Evolutionary conservation across 2,329 filamentous ascomycete species (phyloP).

Genomic region (Lizonia empirigonia): DNA sequence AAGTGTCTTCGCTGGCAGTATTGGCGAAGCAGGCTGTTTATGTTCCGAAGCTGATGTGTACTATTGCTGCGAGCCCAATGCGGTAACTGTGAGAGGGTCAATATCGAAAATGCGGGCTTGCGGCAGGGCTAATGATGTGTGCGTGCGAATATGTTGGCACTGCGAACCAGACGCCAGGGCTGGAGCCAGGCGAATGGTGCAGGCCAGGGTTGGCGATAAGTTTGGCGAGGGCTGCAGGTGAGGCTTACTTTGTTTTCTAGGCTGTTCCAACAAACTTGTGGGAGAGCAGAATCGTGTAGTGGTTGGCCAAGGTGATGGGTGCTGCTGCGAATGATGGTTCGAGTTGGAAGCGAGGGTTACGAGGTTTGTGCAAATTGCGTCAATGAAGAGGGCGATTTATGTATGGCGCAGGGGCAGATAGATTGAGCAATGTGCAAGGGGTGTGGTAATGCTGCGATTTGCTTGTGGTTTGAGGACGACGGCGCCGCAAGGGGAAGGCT

Average conservation of each 20-base stretch:
- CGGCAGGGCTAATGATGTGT: constrained; percentile 34
- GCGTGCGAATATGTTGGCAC: constrained; percentile 40
- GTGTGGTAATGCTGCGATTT: constrained; percentile 8
- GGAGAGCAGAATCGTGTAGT: constrained; percentile 1
- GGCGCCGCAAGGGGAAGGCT: constrained; percentile 24
- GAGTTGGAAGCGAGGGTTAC: constrained; percentile 12
- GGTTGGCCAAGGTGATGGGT: constrained; percentile 20
- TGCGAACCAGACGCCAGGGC: constrained; percentile 18
- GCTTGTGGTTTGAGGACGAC: constrained; percentile 15
- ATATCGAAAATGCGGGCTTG: constrained; percentile 28
- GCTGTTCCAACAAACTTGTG: constrained; percentile 10
- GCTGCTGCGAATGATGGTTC: constrained; percentile 20
- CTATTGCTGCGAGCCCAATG: constrained; percentile 24
- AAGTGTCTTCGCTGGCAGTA: constrained; percentile 39
- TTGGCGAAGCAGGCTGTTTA: constrained; percentile 33
- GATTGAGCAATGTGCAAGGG: constrained; percentile 13
- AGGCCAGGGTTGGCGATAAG: constrained; percentile 30
- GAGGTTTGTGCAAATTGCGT: constrained; percentile 9
- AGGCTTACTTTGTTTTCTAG: constrained; percentile 40
- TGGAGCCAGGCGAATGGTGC: constrained; percentile 25
- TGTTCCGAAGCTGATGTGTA: constrained; percentile 31
- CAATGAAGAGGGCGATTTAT: constrained; percentile 8
- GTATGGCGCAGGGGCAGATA: constrained; percentile 8
- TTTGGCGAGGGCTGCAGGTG: constrained; percentile 35
- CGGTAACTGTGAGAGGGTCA: constrained; percentile 41